Percentiles rank a stretch among this genome's conserved stretches.
These are phyloP conservation scores for Immersiporthe knoxdaviesiana DNA, from an alignment of 2,329 filamentous ascomycete genomes.

Conservation along the genomic window DNA sequence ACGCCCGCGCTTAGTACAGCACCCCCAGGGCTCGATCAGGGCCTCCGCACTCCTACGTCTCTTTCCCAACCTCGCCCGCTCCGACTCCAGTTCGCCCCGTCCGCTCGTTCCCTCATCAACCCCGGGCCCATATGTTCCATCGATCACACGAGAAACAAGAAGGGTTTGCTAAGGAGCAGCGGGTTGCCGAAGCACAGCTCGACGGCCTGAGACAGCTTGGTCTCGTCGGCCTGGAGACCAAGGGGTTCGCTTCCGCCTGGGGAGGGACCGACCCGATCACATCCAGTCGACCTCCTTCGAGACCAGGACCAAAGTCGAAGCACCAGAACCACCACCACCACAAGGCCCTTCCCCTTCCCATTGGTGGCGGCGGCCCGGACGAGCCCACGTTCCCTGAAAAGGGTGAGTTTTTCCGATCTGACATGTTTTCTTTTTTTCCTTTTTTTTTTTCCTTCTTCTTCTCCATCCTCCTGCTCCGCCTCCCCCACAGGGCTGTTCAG, in stretches of 20 bases:
- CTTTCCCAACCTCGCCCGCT: conserved; percentile 23
- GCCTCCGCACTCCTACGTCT: conserved; percentile 27
- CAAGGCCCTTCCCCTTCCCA: conserved; percentile 15
- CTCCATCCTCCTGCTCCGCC: too few relatives aligned
- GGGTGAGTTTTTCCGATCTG: conserved; percentile 38
- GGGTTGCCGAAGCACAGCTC: conserved; percentile 41
- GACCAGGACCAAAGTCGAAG: conserved; percentile 26
- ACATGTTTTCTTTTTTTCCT: conserved; percentile 12
- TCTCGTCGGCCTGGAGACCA: conserved; percentile 36
- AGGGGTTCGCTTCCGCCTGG: conserved; percentile 34
- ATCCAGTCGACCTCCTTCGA: conserved; percentile 18
- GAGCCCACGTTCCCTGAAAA: conserved; percentile 39
- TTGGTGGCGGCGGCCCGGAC: conserved; percentile 29
- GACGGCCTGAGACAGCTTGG: conserved; percentile 44
- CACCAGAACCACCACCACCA: conserved; percentile 12
- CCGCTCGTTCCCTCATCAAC: conserved; percentile 16
- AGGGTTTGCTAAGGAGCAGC: conserved; percentile 45
- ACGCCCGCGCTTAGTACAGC: too few relatives aligned
- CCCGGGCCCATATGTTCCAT: conserved; percentile 48
- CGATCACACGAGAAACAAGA: conserved; percentile 46
- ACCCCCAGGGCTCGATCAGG: conserved; percentile 23
- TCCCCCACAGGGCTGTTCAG: background rate
- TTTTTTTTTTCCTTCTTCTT: too few relatives aligned
- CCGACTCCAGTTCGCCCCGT: conserved; percentile 25
- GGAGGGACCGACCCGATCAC: conserved; percentile 31